phyloP scores from a whole-genome alignment of 2,329 filamentous ascomycete genomes.

The Graphiopsis chlorocephala region DNA sequence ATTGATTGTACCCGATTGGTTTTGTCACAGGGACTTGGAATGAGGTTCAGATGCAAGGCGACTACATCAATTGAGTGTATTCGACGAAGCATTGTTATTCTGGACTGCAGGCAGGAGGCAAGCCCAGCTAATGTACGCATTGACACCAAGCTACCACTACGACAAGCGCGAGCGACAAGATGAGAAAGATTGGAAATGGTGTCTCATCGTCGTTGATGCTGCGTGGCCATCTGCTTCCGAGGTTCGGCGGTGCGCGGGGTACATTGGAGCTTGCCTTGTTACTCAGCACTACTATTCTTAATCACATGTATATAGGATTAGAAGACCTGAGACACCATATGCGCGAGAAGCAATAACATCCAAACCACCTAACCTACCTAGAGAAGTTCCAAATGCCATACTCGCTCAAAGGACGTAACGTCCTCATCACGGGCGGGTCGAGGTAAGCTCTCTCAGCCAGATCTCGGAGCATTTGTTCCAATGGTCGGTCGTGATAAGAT shows the following conservation, averaged over 20 bases:
- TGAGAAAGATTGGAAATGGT: background rate
- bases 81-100: background rate
- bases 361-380: background rate
- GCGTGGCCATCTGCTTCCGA: background rate
- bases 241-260: slow-evolving; percentile 3
- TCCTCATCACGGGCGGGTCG: slow-evolving; percentile 63
- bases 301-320: background rate
- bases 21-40: background rate
- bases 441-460: slow-evolving; percentile 45
- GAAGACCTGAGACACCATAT: background rate
- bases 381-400: slow-evolving; percentile 54
- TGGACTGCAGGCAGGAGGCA: background rate
- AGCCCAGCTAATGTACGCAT: background rate
- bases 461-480: background rate
- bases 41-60: background rate
- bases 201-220: background rate
- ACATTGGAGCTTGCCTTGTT: background rate
- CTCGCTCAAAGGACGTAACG: slow-evolving; percentile 58
- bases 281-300: background rate
- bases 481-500: background rate
- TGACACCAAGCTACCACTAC: background rate
- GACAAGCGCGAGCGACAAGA: background rate
- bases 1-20: background rate
- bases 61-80: background rate
- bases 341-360: background rate